phyloP scores from a whole-genome alignment of 345 rosid genomes.

The Trapa bicornis region DNA sequence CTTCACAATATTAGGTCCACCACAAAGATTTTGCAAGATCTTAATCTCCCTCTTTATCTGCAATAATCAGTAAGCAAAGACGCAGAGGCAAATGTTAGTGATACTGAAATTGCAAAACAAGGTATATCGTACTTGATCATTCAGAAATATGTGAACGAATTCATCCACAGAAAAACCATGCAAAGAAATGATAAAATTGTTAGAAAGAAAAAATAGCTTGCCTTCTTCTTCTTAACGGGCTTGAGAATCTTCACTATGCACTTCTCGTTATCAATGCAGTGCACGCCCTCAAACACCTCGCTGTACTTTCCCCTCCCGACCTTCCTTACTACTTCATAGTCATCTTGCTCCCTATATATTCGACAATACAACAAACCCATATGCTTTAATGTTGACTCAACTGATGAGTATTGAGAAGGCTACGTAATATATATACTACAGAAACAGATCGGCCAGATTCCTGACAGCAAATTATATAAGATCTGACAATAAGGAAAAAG shows the following conservation, averaged over 20 bases:
- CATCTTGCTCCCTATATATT: conserved; percentile 70
- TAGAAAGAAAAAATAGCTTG: conserved; percentile 10
- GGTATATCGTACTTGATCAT: not conserved
- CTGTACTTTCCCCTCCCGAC: conserved; percentile 96
- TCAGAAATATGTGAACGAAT: not conserved
- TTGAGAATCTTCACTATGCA: conserved; percentile 91
- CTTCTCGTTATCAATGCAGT: conserved; percentile 66
- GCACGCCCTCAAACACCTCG: conserved; percentile 91
- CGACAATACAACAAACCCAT: not conserved
- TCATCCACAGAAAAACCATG: not conserved
- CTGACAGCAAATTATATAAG: not conserved
- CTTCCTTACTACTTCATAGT: conserved; percentile 91
- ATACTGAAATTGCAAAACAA: not conserved
- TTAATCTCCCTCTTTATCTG: conserved; percentile 99
- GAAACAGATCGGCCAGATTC: not conserved
- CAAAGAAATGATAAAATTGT: not conserved
- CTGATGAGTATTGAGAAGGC: not conserved
- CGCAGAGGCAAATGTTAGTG: not conserved
- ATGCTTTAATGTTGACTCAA: not conserved
- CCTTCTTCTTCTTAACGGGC: conserved; percentile 99
- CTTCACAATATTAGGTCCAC: conserved; percentile 89
- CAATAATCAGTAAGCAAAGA: conserved; percentile 18
- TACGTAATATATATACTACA: not conserved
- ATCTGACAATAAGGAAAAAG: not conserved
- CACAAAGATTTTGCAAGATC: conserved; percentile 92